Evolutionary conservation across 164 flowering plant genomes (phyloP).

Genomic region (Stephania japonica): DNA sequence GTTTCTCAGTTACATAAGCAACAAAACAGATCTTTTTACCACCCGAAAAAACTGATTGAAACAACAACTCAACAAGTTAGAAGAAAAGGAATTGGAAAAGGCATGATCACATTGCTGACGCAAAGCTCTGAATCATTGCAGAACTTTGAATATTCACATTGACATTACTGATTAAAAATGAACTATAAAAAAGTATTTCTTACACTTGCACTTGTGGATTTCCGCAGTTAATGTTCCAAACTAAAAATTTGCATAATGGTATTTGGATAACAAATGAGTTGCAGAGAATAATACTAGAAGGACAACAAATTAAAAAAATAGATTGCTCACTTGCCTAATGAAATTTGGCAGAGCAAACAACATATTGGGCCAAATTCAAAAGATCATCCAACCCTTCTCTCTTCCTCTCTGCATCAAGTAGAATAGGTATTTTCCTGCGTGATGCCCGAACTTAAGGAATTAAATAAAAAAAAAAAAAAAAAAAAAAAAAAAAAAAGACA

Average conservation of each 20-base stretch:
- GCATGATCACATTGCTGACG: neutral
- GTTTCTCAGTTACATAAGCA: neutral
- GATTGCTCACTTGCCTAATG: slow-evolving; percentile 58
- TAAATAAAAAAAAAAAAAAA: slow-evolving; percentile 8
- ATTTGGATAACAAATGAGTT: neutral
- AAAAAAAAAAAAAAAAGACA: slow-evolving; percentile 12
- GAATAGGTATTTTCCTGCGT: slow-evolving; percentile 58
- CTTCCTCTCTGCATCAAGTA: slow-evolving; percentile 77
- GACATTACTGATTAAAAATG: neutral
- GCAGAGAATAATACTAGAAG: neutral
- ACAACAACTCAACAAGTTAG: neutral
- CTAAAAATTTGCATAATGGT: neutral
- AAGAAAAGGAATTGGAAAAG: neutral
- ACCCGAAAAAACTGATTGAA: neutral
- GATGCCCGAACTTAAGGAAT: slow-evolving; percentile 61
- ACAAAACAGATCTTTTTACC: neutral
- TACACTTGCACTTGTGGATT: neutral
- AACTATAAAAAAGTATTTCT: neutral
- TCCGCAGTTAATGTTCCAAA: neutral
- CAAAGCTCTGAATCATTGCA: neutral
- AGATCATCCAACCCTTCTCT: slow-evolving; percentile 88
- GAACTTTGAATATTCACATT: neutral
- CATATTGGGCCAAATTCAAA: slow-evolving; percentile 49
- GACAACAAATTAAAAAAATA: neutral
- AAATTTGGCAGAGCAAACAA: slow-evolving; percentile 76